phyloP scores from a whole-genome alignment of 345 rosid species.

The Sisymbrium altissimum region DNA sequence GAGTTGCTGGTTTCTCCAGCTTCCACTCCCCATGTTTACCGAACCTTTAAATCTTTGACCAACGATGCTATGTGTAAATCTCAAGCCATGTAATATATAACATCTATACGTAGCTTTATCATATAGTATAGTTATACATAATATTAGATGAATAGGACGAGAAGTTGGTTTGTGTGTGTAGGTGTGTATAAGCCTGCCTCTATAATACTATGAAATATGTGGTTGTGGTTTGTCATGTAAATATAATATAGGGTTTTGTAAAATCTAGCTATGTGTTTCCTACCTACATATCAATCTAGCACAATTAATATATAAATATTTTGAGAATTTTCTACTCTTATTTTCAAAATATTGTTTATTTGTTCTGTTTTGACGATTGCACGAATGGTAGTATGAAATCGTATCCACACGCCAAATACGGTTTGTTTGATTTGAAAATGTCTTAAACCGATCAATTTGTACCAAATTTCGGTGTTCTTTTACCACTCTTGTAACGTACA shows the following conservation, averaged over 20 bases:
- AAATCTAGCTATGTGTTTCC: slow-evolving; percentile 16
- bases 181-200: slow-evolving; percentile 11
- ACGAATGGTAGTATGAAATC: neutral
- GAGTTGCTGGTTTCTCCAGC: slow-evolving; percentile 59
- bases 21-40: slow-evolving; percentile 25
- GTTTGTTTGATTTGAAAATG: too few relatives aligned
- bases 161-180: neutral
- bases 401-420: too few relatives aligned
- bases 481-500: too few relatives aligned
- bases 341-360: neutral
- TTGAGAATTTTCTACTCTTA: neutral
- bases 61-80: neutral
- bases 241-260: slow-evolving; percentile 24
- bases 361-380: neutral
- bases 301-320: neutral
- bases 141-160: neutral
- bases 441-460: too few relatives aligned
- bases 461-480: too few relatives aligned
- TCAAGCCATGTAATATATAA: neutral
- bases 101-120: neutral
- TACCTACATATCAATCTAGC: slow-evolving; percentile 1
- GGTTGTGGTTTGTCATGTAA: slow-evolving; percentile 14
- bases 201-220: neutral
- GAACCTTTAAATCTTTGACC: neutral
- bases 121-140: neutral